Evolutionary conservation across 169 alveolate species (phyloP).

Genomic region (Eimeria acervulina): DNA sequence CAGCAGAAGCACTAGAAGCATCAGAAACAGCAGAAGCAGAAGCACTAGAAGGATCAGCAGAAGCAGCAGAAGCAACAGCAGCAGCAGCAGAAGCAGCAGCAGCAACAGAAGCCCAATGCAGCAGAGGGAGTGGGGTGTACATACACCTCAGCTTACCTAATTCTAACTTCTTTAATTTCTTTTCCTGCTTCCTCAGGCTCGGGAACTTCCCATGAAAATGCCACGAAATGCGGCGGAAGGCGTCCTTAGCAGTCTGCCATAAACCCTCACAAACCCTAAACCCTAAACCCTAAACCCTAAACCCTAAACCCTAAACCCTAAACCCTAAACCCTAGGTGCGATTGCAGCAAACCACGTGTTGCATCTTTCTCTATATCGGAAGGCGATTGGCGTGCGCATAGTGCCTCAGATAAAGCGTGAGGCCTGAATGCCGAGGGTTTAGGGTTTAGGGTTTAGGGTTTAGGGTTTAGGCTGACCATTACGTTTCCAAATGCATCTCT

Average conservation of each 20-base stretch:
- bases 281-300: background rate
- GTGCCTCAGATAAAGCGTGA: too few relatives aligned
- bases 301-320: conserved; percentile 10
- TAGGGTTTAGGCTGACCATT: conserved; percentile 77
- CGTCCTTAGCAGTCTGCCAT: conserved; percentile 79
- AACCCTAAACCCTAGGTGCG: background rate
- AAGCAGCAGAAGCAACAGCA: background rate
- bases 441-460: background rate
- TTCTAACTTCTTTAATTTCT: conserved; percentile 28
- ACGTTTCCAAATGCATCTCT: conserved; percentile 78
- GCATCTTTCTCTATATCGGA: too few relatives aligned
- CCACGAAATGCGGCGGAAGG: conserved; percentile 81
- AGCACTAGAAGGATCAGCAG: background rate
- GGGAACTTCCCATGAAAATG: conserved; percentile 74
- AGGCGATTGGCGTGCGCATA: too few relatives aligned
- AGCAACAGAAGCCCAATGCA: background rate
- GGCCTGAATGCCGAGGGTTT: background rate
- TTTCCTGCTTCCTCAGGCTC: conserved; percentile 40
- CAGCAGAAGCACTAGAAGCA: background rate
- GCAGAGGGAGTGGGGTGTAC: background rate
- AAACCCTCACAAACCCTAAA: too few relatives aligned
- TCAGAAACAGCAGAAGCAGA: background rate
- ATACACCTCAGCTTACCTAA: conserved; percentile 16
- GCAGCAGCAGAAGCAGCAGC: background rate
- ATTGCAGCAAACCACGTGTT: background rate